Percentiles rank a stretch among this genome's conserved stretches.
Evolutionary conservation across 139 green algal species (phyloP).

Genomic region (Volvox reticuliferus): DNA sequence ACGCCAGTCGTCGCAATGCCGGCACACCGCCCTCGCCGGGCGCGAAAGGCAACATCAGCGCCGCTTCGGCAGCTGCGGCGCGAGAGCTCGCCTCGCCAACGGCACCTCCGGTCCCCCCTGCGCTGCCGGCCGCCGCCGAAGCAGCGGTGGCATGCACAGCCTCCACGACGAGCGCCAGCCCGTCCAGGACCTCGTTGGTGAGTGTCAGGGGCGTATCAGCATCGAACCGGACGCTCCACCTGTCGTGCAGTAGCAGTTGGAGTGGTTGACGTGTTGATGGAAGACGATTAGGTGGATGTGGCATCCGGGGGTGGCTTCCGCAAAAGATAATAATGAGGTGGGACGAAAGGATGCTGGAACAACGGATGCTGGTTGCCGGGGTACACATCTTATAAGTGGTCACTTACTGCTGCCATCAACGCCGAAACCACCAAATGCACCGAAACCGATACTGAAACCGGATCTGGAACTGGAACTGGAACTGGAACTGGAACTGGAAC

Average conservation of each 20-base stretch:
- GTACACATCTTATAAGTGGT: too few relatives aligned
- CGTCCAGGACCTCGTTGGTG: slow-evolving; percentile 13
- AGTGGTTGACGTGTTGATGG: not conserved
- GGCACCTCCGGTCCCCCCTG: not conserved
- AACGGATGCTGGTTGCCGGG: too few relatives aligned
- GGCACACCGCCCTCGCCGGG: not conserved
- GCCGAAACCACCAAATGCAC: too few relatives aligned
- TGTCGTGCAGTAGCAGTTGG: not conserved
- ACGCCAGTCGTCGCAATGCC: slow-evolving; percentile 28
- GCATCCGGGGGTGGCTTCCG: not conserved
- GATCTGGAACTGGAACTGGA: too few relatives aligned
- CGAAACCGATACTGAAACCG: too few relatives aligned
- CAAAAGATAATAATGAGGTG: too few relatives aligned
- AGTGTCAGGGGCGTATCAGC: slow-evolving; percentile 47
- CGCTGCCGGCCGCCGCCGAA: slow-evolving; percentile 13
- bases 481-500: too few relatives aligned
- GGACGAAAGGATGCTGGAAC: too few relatives aligned
- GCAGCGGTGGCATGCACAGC: not conserved
- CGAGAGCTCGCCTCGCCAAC: not conserved
- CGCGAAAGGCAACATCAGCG: not conserved
- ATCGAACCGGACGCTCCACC: slow-evolving; percentile 52
- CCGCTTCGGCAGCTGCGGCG: not conserved
- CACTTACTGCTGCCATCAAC: too few relatives aligned
- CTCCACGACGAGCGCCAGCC: slow-evolving; percentile 34
- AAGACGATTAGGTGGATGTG: not conserved